Conservation (phyloP, 2,329 filamentous ascomycete genomes). For the Metarhizium robertsii region DNA sequence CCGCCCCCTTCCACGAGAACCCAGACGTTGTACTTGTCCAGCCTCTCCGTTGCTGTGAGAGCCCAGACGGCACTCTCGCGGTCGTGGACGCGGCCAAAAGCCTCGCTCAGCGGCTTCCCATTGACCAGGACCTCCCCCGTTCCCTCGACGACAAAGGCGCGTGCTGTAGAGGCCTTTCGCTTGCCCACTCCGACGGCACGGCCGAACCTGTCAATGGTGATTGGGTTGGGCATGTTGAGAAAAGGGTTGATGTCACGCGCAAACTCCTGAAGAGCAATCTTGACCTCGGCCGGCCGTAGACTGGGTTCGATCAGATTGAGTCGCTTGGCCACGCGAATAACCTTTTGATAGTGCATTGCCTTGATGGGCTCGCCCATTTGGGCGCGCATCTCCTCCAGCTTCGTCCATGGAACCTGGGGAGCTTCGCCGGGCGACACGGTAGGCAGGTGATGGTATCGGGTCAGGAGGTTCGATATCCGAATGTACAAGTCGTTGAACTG, state of each 20-base stretch:
- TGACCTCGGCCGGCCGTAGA: constrained; percentile 63
- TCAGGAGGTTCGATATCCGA: constrained; percentile 59
- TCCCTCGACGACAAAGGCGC: constrained; percentile 84
- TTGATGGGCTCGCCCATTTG: constrained; percentile 64
- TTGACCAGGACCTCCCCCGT: constrained; percentile 87
- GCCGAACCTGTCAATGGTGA: constrained; percentile 65
- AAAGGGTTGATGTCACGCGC: constrained; percentile 66
- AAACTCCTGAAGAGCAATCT: constrained; percentile 56
- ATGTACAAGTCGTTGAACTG: constrained; percentile 81
- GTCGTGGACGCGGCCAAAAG: constrained; percentile 84
- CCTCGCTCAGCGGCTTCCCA: constrained; percentile 71
- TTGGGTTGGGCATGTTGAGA: constrained; percentile 52
- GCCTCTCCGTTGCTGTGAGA: constrained; percentile 66
- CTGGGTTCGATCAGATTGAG: constrained; percentile 79
- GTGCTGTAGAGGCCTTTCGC: constrained; percentile 79
- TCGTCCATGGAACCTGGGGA: constrained; percentile 72
- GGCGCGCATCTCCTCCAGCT: constrained; percentile 64
- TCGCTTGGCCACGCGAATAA: constrained; percentile 66
- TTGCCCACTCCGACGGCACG: constrained; percentile 72
- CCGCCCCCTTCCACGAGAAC: constrained; percentile 77
- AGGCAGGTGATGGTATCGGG: constrained; percentile 66
- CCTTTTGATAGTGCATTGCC: constrained; percentile 67
- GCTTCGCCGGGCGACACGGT: constrained; percentile 54
- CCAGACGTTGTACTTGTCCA: constrained; percentile 98
- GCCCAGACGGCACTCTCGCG: constrained; percentile 92